Base-by-base conservation (phyloP, 495 filamentous ascomycete species). In the Podospora appendiculata region DNA sequence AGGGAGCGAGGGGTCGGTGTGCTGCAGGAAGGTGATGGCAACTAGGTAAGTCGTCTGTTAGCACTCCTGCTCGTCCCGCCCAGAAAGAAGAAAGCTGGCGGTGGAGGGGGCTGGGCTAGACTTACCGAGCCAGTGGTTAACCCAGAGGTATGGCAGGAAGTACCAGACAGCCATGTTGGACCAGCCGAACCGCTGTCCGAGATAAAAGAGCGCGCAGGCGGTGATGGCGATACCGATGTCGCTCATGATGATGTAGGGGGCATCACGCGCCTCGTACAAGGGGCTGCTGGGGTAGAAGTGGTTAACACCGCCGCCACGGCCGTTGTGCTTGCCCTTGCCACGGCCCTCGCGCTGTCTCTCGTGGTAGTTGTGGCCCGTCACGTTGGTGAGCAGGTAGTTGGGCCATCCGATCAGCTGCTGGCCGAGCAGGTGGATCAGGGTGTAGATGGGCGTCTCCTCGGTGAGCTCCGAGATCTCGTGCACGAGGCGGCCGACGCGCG, bases 61-160 rank as follows among this genome's bases (percentile, higher is more conserved):
- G 46, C 8, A 44, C 38, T 33, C 41, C 32, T 8, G 42, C 25
- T 40, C 17, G 35, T 6, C 25, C 13, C 40, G 4, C 3, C 9
- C 3, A 18, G 25, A 12, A 44, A 17, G 25, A 19, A 17, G 16
- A 34, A 32, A 19, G 38, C 8, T 25, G 5, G 25, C 25, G 5
- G 5, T 25, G 25, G 25, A 25, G 25, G 25, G 25, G 5, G 38
- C 16, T 33, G 25, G 5, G 38, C 16, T 33, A 33, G 4, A 73
- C 83, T 74, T 80, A 86, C 84, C 84, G 49, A 90, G 82, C 86
- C 93, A 98, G 82, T 97, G 92, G 80, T 98, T 95, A 19, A 97
- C 93, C 92, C 92, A 96, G 56, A 97, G 75, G 68, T 96, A 98
- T 9, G 93, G 93, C 51, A 94, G 62, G 63, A 88, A 82, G 70